These are phyloP conservation scores for Davidsoniella eucalypti DNA, from an alignment of 2,329 filamentous ascomycete genomes.

Conservation along the genomic window DNA sequence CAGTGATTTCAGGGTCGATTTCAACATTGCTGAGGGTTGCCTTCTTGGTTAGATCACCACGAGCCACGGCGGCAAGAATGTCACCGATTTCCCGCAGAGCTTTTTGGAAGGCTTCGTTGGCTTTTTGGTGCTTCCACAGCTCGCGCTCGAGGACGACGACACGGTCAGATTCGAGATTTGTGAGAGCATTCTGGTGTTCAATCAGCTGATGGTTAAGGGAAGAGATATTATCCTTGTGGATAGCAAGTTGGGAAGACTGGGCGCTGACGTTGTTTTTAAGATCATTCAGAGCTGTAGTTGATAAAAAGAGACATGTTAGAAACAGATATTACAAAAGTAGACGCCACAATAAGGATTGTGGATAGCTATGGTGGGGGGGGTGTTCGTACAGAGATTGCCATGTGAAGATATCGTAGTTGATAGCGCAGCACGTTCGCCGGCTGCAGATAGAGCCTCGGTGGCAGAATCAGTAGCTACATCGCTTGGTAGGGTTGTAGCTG, in stretches of 20 bases:
- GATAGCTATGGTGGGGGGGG: no score
- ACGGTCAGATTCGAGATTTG: constrained; percentile 73
- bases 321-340: no score
- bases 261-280: constrained; percentile 69
- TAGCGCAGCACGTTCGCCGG: constrained; percentile 25
- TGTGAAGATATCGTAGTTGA: constrained; percentile 30
- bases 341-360: no score
- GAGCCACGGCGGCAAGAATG: constrained; percentile 90
- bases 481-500: constrained; percentile 34
- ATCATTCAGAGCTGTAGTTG: no score
- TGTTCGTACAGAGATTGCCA: constrained; percentile 14
- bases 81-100: constrained; percentile 91
- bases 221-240: constrained; percentile 70
- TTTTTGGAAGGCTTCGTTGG: constrained; percentile 97
- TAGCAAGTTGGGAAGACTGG: constrained; percentile 81
- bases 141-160: constrained; percentile 87
- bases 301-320: no score
- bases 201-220: constrained; percentile 73
- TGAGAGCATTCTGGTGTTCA: constrained; percentile 57
- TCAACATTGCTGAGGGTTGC: constrained; percentile 89
- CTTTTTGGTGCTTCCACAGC: constrained; percentile 91
- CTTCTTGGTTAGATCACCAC: constrained; percentile 91
- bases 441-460: constrained; percentile 45
- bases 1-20: constrained; percentile 95
- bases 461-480: constrained; percentile 50